These are phyloP conservation scores for Gossypium thurberi DNA, from an alignment of 345 rosid species.

Conservation along the genomic window DNA sequence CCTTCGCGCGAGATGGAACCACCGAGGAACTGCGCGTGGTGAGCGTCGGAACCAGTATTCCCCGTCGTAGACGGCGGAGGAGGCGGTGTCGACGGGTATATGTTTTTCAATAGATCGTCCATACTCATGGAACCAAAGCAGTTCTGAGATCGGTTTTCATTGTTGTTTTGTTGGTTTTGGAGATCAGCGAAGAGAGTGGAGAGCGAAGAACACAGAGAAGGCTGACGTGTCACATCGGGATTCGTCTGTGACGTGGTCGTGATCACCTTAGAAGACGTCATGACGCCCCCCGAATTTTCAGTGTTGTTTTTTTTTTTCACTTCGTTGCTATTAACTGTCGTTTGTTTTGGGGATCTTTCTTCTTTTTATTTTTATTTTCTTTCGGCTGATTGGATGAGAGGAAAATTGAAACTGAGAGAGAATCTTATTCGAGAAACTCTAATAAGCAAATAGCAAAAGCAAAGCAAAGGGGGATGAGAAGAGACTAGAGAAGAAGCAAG, in stretches of 20 bases:
- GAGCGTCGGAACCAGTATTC: not conserved
- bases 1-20: slow-evolving; percentile 12
- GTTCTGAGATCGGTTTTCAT: slow-evolving; percentile 4
- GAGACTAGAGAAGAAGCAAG: not conserved
- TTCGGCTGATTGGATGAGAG: not conserved
- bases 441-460: not conserved
- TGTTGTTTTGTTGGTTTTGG: slow-evolving; percentile 21
- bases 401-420: not conserved
- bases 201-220: slow-evolving; percentile 32
- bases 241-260: slow-evolving; percentile 35
- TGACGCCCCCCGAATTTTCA: slow-evolving; percentile 1
- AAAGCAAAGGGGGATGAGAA: not conserved
- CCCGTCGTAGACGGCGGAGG: not conserved
- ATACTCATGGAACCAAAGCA: slow-evolving; percentile 25
- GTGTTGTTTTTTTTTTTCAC: not conserved
- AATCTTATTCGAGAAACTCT: not conserved
- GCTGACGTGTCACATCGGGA: slow-evolving; percentile 45
- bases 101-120: slow-evolving; percentile 50
- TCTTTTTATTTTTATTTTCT: too few species aligned
- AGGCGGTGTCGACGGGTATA: slow-evolving; percentile 27
- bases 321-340: not conserved
- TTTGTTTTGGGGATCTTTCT: not conserved
- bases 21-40: slow-evolving; percentile 5
- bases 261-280: slow-evolving; percentile 41
- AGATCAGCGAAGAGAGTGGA: slow-evolving; percentile 45